phyloP scores from a whole-genome alignment of 2,329 filamentous ascomycete species.

The Chaetomium globosum region DNA sequence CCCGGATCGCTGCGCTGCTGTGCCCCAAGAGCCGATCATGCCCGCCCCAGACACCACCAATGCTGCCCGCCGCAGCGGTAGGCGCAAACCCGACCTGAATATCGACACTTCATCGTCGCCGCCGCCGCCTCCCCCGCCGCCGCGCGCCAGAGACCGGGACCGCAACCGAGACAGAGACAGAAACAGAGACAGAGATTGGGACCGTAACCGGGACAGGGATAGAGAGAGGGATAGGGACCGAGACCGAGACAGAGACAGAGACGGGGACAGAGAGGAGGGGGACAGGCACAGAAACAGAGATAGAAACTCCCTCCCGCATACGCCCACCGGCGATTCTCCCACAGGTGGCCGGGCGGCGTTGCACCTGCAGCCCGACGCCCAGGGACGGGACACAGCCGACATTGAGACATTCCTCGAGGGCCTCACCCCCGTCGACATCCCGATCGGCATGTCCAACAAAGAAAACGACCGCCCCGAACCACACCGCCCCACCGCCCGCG shows the following conservation, averaged over 20 bases:
- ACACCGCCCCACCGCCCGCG: constrained; percentile 47
- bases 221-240: not conserved
- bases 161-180: constrained; percentile 1
- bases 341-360: constrained; percentile 37
- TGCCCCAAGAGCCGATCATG: constrained; percentile 22
- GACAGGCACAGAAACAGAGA: not conserved
- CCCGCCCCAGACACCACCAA: constrained; percentile 27
- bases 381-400: constrained; percentile 38
- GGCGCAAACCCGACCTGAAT: constrained; percentile 36
- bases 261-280: not conserved
- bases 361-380: constrained; percentile 34
- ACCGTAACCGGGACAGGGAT: not conserved
- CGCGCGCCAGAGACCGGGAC: constrained; percentile 8
- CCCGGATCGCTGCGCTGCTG: constrained; percentile 2
- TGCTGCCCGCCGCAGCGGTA: constrained; percentile 24
- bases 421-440: constrained; percentile 46
- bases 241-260: not conserved
- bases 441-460: constrained; percentile 39
- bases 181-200: not conserved
- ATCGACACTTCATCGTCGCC: constrained; percentile 35
- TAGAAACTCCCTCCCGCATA: constrained; percentile 35
- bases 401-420: constrained; percentile 46
- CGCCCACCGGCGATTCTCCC: constrained; percentile 39
- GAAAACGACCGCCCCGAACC: constrained; percentile 41
- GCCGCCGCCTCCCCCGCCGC: constrained; percentile 21